A percentile compares a stretch with the other conserved stretches of the same genome.
Evolutionary conservation across 805 yeast species (phyloP).

Genomic region (Saccharomycopsis sp.): DNA sequence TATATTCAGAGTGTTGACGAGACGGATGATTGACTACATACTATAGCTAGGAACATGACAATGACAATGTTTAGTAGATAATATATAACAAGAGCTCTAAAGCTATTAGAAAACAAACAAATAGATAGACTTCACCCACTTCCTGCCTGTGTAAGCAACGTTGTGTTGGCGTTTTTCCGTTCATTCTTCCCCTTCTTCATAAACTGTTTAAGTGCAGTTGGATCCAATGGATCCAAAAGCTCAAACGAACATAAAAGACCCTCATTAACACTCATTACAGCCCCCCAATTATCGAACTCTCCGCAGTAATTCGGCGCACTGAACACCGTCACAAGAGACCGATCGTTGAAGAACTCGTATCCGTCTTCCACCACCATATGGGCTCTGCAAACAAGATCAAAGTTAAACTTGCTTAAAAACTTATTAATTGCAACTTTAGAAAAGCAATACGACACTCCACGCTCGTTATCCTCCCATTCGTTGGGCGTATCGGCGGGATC

Average conservation of each 20-base stretch:
- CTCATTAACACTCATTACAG: slow-evolving; percentile 68
- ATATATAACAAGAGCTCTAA: too few relatives aligned
- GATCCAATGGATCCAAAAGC: slow-evolving; percentile 48
- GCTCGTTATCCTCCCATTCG: slow-evolving; percentile 76
- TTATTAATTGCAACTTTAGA: slow-evolving; percentile 67
- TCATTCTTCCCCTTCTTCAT: slow-evolving; percentile 21
- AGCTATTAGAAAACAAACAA: background rate
- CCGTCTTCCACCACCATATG: slow-evolving; percentile 92
- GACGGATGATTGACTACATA: slow-evolving; percentile 7
- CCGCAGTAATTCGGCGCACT: slow-evolving; percentile 84
- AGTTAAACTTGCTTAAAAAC: slow-evolving; percentile 56
- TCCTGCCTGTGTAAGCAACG: background rate
- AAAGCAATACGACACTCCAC: slow-evolving; percentile 78
- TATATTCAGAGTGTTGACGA: slow-evolving; percentile 41
- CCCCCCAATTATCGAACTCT: slow-evolving; percentile 74
- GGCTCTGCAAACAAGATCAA: slow-evolving; percentile 75
- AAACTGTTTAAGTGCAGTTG: slow-evolving; percentile 61
- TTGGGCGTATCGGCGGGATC: slow-evolving; percentile 58
- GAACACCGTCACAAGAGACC: slow-evolving; percentile 71
- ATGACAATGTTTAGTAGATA: too few relatives aligned
- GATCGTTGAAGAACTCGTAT: slow-evolving; percentile 70
- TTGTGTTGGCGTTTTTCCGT: slow-evolving; percentile 12
- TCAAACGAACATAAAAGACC: slow-evolving; percentile 67
- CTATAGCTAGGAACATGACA: background rate
- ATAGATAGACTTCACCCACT: background rate